A percentile compares a stretch with the other conserved stretches of the same genome.
phyloP scores from a whole-genome alignment of 441 rosid genomes.

The Breynia disticha region DNA sequence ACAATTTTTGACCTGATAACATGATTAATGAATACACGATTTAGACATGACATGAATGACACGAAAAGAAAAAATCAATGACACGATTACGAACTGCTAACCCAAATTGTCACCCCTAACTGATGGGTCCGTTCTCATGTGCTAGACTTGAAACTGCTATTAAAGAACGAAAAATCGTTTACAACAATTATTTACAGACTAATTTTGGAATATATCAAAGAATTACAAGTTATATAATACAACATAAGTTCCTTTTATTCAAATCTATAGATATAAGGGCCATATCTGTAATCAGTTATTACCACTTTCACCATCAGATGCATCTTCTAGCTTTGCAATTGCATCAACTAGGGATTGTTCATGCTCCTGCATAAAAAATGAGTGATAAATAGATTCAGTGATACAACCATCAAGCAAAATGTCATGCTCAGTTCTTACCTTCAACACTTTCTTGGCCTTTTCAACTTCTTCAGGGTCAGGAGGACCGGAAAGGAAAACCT shows the following conservation, averaged over 20 bases:
- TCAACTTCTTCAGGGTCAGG: conserved; percentile 77
- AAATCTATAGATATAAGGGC: conserved; percentile 20
- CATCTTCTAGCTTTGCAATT: conserved; percentile 82
- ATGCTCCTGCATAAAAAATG: conserved; percentile 55
- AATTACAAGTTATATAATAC: conserved; percentile 27
- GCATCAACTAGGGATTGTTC: conserved; percentile 85
- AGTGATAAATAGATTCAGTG: not conserved
- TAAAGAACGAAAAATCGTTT: conserved; percentile 17
- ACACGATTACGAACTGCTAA: too few relatives aligned
- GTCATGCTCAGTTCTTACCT: conserved; percentile 32
- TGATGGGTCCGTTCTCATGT: conserved; percentile 1
- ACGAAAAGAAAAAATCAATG: too few relatives aligned
- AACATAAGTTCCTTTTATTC: conserved; percentile 18
- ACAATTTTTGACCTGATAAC: too few relatives aligned
- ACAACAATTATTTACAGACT: conserved; percentile 15
- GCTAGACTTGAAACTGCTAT: conserved; percentile 10
- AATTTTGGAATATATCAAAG: conserved; percentile 22
- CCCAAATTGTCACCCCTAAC: conserved; percentile 1
- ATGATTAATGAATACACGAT: too few relatives aligned
- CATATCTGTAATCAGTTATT: conserved; percentile 52
- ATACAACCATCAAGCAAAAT: conserved; percentile 1
- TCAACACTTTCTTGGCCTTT: conserved; percentile 83
- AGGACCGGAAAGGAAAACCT: conserved; percentile 57
- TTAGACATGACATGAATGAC: too few relatives aligned
- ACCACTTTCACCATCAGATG: conserved; percentile 94